phyloP scores from a whole-genome alignment of 2,329 filamentous ascomycete genomes.

The Trichoderma sp. region DNA sequence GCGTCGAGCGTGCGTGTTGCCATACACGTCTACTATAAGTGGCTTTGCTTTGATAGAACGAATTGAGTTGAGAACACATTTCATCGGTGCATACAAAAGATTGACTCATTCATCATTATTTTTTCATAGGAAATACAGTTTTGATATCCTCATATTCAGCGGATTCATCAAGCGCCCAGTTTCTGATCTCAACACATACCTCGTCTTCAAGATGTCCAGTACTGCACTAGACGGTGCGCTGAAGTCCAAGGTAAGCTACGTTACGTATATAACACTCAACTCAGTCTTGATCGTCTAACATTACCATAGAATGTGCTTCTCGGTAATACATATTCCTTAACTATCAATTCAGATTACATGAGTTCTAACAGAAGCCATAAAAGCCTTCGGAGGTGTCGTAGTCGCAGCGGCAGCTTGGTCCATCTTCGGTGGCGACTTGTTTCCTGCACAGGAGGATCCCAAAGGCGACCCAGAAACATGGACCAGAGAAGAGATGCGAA shows the following conservation, averaged over 20 bases:
- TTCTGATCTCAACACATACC: neutral
- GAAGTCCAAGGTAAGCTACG: slow-evolving; percentile 64
- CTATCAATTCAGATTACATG: no score
- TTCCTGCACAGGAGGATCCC: slow-evolving; percentile 75
- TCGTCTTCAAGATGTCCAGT: slow-evolving; percentile 55
- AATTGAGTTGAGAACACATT: slow-evolving; percentile 13
- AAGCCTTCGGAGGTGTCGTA: slow-evolving; percentile 78
- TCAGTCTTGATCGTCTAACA: neutral
- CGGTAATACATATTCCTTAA: slow-evolving; percentile 49
- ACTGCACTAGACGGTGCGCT: slow-evolving; percentile 69
- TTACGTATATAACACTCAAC: neutral
- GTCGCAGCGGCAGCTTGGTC: slow-evolving; percentile 79
- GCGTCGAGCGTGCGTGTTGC: slow-evolving; percentile 19
- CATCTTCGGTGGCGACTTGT: slow-evolving; percentile 84
- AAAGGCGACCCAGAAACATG: slow-evolving; percentile 70
- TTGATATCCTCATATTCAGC: neutral
- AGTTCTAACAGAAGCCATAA: neutral
- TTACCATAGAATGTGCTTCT: slow-evolving; percentile 46
- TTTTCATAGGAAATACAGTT: no score
- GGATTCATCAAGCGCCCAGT: neutral
- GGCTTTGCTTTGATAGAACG: neutral
- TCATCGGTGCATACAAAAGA: neutral
- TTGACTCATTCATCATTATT: neutral
- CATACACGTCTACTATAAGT: neutral
- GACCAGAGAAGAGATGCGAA: slow-evolving; percentile 76